Evolutionary conservation across 148 eudicot genomes (phyloP), one percentile per base, ranked within the genome.

Genomic region (Fagopyrum homotropicum): DNA sequence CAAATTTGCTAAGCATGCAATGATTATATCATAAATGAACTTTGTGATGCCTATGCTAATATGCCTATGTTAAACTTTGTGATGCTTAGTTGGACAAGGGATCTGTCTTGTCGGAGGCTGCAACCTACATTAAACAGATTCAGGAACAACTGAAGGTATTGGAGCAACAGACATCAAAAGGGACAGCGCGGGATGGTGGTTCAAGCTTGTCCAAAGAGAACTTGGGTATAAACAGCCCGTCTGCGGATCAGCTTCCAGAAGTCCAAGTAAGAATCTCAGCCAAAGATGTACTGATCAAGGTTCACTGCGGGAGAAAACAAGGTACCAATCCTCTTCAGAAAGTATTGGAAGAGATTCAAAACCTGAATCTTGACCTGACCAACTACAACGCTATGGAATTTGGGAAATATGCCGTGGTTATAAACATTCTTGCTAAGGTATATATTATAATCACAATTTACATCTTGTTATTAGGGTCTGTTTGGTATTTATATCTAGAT

Each of bases 381-480:
- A 83, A 79, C 51, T 78, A 80, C 57, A 85, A 72, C 48, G 76
- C 78, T 73, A 81, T 85, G 75, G 80, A 84, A 15, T 82, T 82
- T 77, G 88, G 87, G 44, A 51, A 75, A 51, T 40, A 73, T 60
- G 71, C 69, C 14, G 60, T 81, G 9, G 76, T 70, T 43, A 78
- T 88, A 56, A 85, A 82, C 52, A 61, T 84, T 51, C 68, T 83
- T 46, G 84, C 86, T 75, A 83, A 81, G 86, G 88, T 85, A 82
- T 4, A n/a, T 69, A 43, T 7, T 59, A 59, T 59, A 35, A 35
- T 35, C 3, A 14, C 71, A 4, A 66, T 30, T 35, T 11, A 26
- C 7, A 9, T 30, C 66, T 2, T 22, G 26, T 22, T 22, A 22
- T 22, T 22, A 22, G 26, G 26, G 26, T 22, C 26, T 22, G 26